Evolutionary conservation across 164 flowering plant genomes (phyloP).

Genomic region (Chimonanthus salicifolius): DNA sequence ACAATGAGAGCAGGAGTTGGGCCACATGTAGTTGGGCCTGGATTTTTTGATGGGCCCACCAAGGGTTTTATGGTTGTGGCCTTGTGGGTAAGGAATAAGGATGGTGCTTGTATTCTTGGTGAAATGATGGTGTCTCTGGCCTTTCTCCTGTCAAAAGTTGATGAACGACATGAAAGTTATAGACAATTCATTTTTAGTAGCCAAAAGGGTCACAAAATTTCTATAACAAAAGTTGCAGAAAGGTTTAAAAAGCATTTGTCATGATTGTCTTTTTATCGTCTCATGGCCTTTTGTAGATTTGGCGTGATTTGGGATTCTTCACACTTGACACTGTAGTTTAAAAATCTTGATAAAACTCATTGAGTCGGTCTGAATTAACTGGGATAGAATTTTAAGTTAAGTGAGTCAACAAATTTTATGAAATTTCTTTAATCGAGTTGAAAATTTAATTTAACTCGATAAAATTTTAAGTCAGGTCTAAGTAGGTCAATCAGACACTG

Average conservation of each 20-base stretch:
- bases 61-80: background rate
- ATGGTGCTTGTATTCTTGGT: background rate
- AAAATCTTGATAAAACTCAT: no score
- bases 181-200: background rate
- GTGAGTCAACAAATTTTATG: no score
- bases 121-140: constrained; percentile 4
- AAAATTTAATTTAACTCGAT: no score
- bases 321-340: no score
- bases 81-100: no score
- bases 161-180: background rate
- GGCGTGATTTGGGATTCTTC: background rate
- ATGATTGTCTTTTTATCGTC: background rate
- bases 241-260: background rate
- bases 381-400: no score
- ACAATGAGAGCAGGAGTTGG: background rate
- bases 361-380: no score
- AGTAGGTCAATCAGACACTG: no score
- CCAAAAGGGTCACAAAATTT: background rate
- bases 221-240: background rate
- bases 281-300: background rate
- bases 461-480: no score
- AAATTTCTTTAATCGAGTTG: no score
- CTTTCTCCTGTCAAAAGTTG: background rate
- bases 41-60: constrained; percentile 6
- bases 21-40: background rate